A percentile compares a stretch with the other conserved stretches of the same genome.
phyloP scores from a whole-genome alignment of 768 basidiomycete genomes.

The Leccinum variicolor region DNA sequence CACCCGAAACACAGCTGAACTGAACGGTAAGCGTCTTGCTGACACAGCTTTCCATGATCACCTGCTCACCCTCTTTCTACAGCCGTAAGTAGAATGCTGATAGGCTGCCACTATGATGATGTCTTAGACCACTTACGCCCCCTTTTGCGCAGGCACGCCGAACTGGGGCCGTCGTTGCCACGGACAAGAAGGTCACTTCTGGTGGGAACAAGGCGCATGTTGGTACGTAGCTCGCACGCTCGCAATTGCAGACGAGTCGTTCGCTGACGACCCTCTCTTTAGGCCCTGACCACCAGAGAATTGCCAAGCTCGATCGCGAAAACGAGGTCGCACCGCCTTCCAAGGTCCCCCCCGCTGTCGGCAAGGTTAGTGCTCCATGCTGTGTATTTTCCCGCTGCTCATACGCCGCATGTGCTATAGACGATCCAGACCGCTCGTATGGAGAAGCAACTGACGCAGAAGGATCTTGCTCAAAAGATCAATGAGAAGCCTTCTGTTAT shows the following conservation, averaged over 20 bases:
- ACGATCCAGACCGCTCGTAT: slow-evolving; percentile 80
- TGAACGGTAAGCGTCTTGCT: slow-evolving; percentile 40
- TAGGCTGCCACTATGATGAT: background rate
- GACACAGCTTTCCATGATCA: background rate
- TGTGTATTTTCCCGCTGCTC: background rate
- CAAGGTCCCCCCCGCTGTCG: slow-evolving; percentile 70
- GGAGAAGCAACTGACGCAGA: slow-evolving; percentile 81
- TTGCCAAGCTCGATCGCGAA: slow-evolving; percentile 91
- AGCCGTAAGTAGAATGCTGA: slow-evolving; percentile 50
- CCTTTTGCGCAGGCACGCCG: slow-evolving; percentile 60
- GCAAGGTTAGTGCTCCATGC: slow-evolving; percentile 49
- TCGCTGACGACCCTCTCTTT: background rate
- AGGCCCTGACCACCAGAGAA: slow-evolving; percentile 92
- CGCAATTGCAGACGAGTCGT: background rate
- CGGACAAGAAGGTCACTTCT: slow-evolving; percentile 72
- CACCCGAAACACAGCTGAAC: slow-evolving; percentile 56
- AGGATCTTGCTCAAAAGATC: slow-evolving; percentile 88
- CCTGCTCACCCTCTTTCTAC: slow-evolving; percentile 14
- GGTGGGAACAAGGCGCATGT: slow-evolving; percentile 76
- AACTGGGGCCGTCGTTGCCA: slow-evolving; percentile 71
- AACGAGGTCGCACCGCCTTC: slow-evolving; percentile 93
- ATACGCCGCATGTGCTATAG: slow-evolving; percentile 34
- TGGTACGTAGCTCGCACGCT: slow-evolving; percentile 41
- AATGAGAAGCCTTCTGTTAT: slow-evolving; percentile 90
- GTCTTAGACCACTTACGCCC: slow-evolving; percentile 6